phyloP scores from a whole-genome alignment of 2,329 filamentous ascomycete species.

The Arthrobotrys conoides region DNA sequence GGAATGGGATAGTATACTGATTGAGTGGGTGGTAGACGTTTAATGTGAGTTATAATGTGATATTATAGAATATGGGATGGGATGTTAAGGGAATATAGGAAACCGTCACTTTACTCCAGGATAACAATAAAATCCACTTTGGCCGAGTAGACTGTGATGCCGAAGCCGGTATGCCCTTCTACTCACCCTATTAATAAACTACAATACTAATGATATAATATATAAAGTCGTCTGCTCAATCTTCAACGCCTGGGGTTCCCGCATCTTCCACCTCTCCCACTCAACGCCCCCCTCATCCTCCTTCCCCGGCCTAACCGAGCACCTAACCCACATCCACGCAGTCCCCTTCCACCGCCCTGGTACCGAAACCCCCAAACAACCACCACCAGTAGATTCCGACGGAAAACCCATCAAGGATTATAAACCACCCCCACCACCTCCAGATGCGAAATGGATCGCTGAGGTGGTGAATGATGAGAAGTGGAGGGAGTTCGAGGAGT shows the following conservation, averaged over 20 bases:
- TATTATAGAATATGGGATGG: background rate
- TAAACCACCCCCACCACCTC: constrained; percentile 21
- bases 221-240: constrained; percentile 46
- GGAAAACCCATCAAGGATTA: background rate
- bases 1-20: background rate
- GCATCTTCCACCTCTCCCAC: constrained; percentile 50
- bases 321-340: constrained; percentile 36
- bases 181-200: background rate
- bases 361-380: constrained; percentile 13
- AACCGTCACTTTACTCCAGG: constrained; percentile 21
- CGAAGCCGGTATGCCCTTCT: constrained; percentile 18
- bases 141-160: constrained; percentile 43
- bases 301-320: constrained; percentile 41
- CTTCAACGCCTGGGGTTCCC: constrained; percentile 49
- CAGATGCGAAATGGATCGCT: constrained; percentile 35
- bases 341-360: constrained; percentile 56
- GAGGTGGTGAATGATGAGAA: constrained; percentile 36
- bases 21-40: constrained; percentile 19
- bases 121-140: constrained; percentile 47
- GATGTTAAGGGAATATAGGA: constrained; percentile 17
- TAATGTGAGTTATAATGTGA: constrained; percentile 33
- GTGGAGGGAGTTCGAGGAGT: constrained; percentile 41
- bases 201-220: background rate
- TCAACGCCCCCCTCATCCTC: constrained; percentile 16
- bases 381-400: constrained; percentile 9